Evolutionary conservation across 257 asterid species (phyloP), one percentile per base, ranked within the genome.

Genomic region (Mentha longifolia): DNA sequence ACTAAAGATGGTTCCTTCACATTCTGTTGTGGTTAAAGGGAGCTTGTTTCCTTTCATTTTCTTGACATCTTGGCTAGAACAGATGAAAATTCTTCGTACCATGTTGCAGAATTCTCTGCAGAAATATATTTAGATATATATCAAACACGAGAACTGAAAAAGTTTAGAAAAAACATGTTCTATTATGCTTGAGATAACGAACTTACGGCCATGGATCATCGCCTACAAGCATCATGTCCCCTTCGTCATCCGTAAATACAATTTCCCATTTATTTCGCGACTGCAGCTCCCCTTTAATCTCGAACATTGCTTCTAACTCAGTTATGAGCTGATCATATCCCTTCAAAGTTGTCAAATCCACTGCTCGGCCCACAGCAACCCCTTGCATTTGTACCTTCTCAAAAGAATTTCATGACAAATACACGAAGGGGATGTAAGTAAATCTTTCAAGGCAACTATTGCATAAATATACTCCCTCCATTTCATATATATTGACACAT

Each of bases 171-270:
- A 13, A 3, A 54, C 7, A 12, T 2, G 46, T 33, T 31, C 7
- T 37, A 7, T 39, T 61, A 42, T 59, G 55, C 43, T 15, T 8
- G 25, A 69, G 51, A 43, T 33, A 10, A 50, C 52, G 12, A 50
- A 43, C 98, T 90, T 88, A 95, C 99, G 58, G 85, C 99, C 99
- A 95, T n/a, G 99, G 99, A 82, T 95, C 87, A 68, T 95, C 99
- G 6, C 95, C 99, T 91, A 90, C 79, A 3, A 88, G 96, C 98
- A 95, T 95, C 91, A 78, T 86, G 79, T 95, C 98, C 60, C 98
- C 99, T 79, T 92, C 99, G 50, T 89, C 89, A 70, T 95, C 98
- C 2, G 94, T 92, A 65, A 89, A 95, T 42, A 92, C 91, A 20
- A 95, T 79, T 64, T 87, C 97, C 96, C 95, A 92, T 73, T 92